These are phyloP conservation scores for Withania somnifera DNA, from an alignment of 305 asterid genomes.

Conservation along the genomic window DNA sequence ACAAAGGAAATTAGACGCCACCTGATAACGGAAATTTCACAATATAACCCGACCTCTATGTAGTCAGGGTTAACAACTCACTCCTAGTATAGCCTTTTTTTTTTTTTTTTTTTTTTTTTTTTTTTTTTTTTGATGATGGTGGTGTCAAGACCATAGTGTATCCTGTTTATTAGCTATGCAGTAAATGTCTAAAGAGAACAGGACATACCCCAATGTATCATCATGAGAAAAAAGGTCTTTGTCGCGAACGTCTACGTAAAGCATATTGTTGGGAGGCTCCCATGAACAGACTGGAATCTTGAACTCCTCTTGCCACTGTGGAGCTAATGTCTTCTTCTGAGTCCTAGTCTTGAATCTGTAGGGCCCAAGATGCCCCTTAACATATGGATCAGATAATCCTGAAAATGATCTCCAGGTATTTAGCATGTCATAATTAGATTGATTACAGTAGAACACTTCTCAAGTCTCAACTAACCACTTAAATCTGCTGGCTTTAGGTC, in stretches of 20 bases:
- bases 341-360: slow-evolving; percentile 77
- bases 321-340: slow-evolving; percentile 69
- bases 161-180: neutral
- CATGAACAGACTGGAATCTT: slow-evolving; percentile 79
- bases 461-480: slow-evolving; percentile 38
- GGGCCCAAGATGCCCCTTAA: slow-evolving; percentile 82
- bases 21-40: neutral
- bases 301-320: slow-evolving; percentile 92
- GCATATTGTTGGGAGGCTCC: slow-evolving; percentile 64
- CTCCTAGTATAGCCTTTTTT: neutral
- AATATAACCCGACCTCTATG: neutral
- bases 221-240: slow-evolving; percentile 57
- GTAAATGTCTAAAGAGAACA: neutral
- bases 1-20: neutral
- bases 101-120: neutral
- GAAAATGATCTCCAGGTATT: slow-evolving; percentile 19
- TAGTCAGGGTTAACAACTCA: neutral
- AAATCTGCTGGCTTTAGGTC: slow-evolving; percentile 83
- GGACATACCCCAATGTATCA: slow-evolving; percentile 73
- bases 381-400: slow-evolving; percentile 96
- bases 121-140: neutral
- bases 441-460: neutral
- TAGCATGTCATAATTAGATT: neutral
- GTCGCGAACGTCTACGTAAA: slow-evolving; percentile 61
- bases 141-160: neutral